Evolutionary conservation across 768 basidiomycete genomes (phyloP), one percentile per base, ranked within the genome.

Genomic region (Russula foetens): DNA sequence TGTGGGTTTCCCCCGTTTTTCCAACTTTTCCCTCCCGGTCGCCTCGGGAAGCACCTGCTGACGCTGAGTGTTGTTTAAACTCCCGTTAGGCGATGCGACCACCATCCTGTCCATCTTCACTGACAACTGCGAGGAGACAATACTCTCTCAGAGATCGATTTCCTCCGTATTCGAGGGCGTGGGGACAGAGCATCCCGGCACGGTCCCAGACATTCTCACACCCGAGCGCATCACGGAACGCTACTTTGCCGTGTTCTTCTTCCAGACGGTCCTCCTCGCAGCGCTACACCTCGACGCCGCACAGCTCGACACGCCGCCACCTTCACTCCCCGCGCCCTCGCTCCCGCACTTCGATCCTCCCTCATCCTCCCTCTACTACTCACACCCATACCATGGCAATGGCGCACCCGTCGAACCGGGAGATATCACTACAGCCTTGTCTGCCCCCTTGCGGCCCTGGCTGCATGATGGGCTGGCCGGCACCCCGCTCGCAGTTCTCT

Each of bases 91-190:
- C 14, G 31, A 47, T 17, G 19, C 50, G 15, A 41, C 15, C 28
- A 46, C 55, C 14, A 23, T 51, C 19, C 43, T 11, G 24, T 53
- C 58, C 9, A 57, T 60, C 55, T 60, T 63, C 50, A n/a, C 43
- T 21, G 28, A 24, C 15, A 41, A n/a, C n/a, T n/a, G n/a, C n/a
- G n/a, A n/a, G n/a, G n/a, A n/a, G n/a, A n/a, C n/a, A n/a, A n/a
- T n/a, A n/a, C n/a, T n/a, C n/a, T n/a, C n/a, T n/a, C n/a, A n/a
- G n/a, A n/a, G n/a, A n/a, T n/a, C n/a, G n/a, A n/a, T n/a, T n/a
- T n/a, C n/a, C n/a, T n/a, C n/a, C n/a, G n/a, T n/a, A n/a, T n/a
- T n/a, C n/a, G n/a, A n/a, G n/a, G n/a, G n/a, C n/a, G n/a, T n/a
- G n/a, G n/a, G n/a, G n/a, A n/a, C n/a, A n/a, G n/a, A n/a, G n/a